Base-by-base conservation (phyloP, 2,329 filamentous ascomycete genomes). In the Hymenoscyphus fraxineus region DNA sequence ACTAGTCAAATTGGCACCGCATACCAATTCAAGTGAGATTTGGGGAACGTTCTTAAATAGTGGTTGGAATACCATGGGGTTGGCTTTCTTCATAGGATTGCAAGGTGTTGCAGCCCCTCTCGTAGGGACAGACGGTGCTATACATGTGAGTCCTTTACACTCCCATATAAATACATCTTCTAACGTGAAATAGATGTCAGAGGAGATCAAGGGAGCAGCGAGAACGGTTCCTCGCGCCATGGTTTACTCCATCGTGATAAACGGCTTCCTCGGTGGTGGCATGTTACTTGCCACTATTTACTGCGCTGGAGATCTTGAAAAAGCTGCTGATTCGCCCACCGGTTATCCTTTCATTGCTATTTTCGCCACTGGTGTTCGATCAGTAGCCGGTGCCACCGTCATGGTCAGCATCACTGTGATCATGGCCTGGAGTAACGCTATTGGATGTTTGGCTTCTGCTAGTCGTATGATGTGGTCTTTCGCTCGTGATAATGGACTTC, bases 331-430 rank as follows among this genome's bases (percentile, higher is more conserved):
- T n/a, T 44, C 38, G 9, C 38, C 58, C 22, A 41, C 40, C 12
- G 58, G 58, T 4, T 60, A 60, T 16, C 58, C 58, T 16, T 60
- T 60, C 22, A 47, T 60, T 12, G 27, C 27, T 47, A 60, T 60
- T 32, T 60, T 60, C 27, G 22, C 40, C 13, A 31, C 6, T 32
- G 40, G 38, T 1, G 40, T 41, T 4, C 32, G 35, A 16, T 60
- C 58, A 32, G 22, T 41, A 13, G 22, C 39, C 6, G 58, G 58
- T 19, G 40, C 58, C 16, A 51, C 38, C 6, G 22, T 47, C n/a
- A 60, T 60, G 58, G 58, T 41, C 19, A 6, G 19, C 2, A 41
- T 60, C 58, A 15, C 32, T 2, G 38, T 44, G 1, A 41, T 60
- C 6, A 51, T 31, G 38, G 31, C 58, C 6, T 60, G 39, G 39